phyloP scores from a whole-genome alignment of 345 rosid species.

The Eucalyptus caleyi region DNA sequence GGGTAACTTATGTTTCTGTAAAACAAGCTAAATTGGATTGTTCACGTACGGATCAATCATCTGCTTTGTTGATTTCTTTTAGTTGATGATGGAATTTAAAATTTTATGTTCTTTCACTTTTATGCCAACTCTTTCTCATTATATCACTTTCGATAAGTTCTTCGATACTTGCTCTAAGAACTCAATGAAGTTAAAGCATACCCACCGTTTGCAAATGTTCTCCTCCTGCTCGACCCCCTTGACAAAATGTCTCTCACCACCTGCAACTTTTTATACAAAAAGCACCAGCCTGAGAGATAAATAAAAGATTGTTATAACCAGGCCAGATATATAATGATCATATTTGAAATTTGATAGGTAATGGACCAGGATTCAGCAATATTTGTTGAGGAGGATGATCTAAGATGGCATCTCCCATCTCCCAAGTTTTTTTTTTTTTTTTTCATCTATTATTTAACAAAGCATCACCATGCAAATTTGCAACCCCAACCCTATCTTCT shows the following conservation, averaged over 20 bases:
- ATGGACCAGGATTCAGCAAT: no score
- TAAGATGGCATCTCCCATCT: neutral
- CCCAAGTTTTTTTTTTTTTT: no score
- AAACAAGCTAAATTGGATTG: neutral
- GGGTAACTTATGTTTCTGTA: neutral
- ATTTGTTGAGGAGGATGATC: neutral
- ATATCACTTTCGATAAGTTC: neutral
- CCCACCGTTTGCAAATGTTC: no score
- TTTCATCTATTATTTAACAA: neutral
- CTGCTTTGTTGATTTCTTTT: neutral
- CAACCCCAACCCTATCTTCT: neutral
- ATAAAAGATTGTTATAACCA: no score
- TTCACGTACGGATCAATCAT: no score
- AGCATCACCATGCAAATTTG: neutral
- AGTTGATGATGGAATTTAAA: neutral
- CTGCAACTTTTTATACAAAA: no score
- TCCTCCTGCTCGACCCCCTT: no score
- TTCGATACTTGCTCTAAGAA: neutral
- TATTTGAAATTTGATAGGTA: no score
- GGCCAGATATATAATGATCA: no score
- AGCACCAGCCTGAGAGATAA: no score
- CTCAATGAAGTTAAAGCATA: neutral
- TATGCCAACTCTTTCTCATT: neutral
- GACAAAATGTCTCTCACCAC: no score
- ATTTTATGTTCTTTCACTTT: neutral